Evolutionary conservation across 2,329 filamentous ascomycete genomes (phyloP).

Genomic region (Scleromitrula shiraiana): DNA sequence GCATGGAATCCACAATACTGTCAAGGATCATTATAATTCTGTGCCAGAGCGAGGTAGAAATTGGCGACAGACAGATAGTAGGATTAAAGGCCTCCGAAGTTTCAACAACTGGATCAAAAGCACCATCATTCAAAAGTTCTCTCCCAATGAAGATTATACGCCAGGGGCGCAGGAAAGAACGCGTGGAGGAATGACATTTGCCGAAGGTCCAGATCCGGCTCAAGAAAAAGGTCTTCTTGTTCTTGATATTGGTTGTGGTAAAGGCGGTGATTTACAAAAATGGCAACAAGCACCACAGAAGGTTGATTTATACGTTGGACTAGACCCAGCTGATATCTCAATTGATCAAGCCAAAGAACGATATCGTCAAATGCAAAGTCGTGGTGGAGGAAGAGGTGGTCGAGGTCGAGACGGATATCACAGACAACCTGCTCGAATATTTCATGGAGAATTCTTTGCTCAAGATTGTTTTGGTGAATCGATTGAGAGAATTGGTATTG

Average conservation of each 20-base stretch:
- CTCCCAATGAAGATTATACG: conserved; percentile 66
- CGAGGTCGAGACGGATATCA: conserved; percentile 40
- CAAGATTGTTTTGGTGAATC: conserved; percentile 90
- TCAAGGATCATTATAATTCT: conserved; percentile 90
- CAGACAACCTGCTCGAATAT: conserved; percentile 50
- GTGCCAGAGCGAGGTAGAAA: conserved; percentile 89
- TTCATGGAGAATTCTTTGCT: conserved; percentile 79
- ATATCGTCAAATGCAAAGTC: conserved; percentile 63
- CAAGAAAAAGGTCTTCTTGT: conserved; percentile 59
- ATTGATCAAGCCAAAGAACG: conserved; percentile 85
- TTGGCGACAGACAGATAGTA: conserved; percentile 88
- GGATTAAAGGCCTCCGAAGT: conserved; percentile 86
- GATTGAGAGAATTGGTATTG: conserved; percentile 71
- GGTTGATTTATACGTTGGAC: conserved; percentile 87
- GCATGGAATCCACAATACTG: conserved; percentile 71
- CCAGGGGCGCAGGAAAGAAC: conserved; percentile 53
- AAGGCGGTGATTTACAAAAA: conserved; percentile 90
- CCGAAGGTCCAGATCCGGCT: conserved; percentile 26
- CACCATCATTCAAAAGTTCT: conserved; percentile 94
- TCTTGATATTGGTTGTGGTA: conserved; percentile 91
- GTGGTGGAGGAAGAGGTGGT: conserved; percentile 47
- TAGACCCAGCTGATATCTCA: conserved; percentile 87
- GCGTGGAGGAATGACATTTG: conserved; percentile 33
- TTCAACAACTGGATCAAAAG: conserved; percentile 99
- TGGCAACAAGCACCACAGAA: conserved; percentile 91